Evolutionary conservation across 2,329 filamentous ascomycete genomes (phyloP), one percentile per base, ranked within the genome.

Genomic region (Samsoniella hepiali): DNA sequence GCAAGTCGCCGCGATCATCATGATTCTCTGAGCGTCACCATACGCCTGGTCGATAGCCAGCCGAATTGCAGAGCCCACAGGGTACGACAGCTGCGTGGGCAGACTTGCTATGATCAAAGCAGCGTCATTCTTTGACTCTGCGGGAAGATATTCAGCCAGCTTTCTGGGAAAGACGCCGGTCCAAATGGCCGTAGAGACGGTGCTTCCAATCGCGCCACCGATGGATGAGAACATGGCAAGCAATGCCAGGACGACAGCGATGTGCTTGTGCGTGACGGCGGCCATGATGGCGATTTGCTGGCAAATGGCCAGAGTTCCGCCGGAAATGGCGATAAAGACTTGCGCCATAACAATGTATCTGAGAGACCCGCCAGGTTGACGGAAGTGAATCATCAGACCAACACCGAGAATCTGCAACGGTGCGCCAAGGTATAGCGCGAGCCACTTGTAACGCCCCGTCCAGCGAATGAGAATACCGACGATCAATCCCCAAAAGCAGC

Each of bases 201-300:
- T 62, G 29, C 47, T 32, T 10, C 59, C 59, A 17, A 62, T 55
- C 29, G 59, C 59, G 15, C 50, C 59, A n/a, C 59, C 59, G 11
- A 63, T 57, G n/a, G 10, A 42, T 4, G 53, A 29, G 27, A 44
- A 58, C 42, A 58, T 53, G 34, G 17, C 17, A 27, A 57, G 45
- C 8, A 63, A 34, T 15, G 61, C 53, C 10, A 63, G 27, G 5
- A 29, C 45, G 15, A 56, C 53, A 10, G 61, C 61, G 7, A 63
- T 17, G n/a, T 63, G 38, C 29, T 44, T 32, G 22, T 87, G 84
- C 8, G 76, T 77, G 3, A 79, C 80, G 1, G 82, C 84, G 1
- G 85, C 82, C 75, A 88, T 84, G 58, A 83, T 80, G 10, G 83
- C 82, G 54, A 88, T 78, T 68, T 88, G 81, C 63, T 84, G 79